Evolutionary conservation across 495 filamentous ascomycete species (phyloP), one percentile per base, ranked within the genome.

Genomic region (Aspergillus diversus): DNA sequence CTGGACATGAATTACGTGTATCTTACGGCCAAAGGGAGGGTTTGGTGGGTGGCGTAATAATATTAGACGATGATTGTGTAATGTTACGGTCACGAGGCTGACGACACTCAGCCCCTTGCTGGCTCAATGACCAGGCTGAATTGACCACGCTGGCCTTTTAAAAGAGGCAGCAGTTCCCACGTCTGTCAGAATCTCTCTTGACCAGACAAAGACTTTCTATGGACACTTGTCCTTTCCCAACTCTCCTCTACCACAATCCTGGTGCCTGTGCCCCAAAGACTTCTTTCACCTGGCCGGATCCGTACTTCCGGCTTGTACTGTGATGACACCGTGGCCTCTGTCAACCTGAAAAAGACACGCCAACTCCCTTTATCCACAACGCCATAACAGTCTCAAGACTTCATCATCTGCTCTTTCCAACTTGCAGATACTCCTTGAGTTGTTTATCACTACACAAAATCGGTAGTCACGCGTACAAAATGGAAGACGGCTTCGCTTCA

Each of bases 71-170:
- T 2, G 21, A 21, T 50, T 6, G 47, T 27, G 66, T 66, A 66
- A 69, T 53, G 43, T 42, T 65, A 67, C 64, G n/a, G 56, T 68
- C 59, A 50, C 59, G 46, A 56, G 61, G 69, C 61, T 68, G 59
- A 68, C 61, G 56, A 66, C 61, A 56, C 64, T 66, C 62, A 63
- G 60, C 67, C 70, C 70, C 67, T 68, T 71, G 49, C 60, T 48
- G 34, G 50, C 64, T 59, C 47, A 60, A 55, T 37, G 43, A 11
- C 27, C 35, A 50, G 52, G 54, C 33, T 63, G 76, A 74, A 69
- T 73, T 64, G 76, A 78, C 75, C 78, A 80, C 76, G 75, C 71
- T 80, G 76, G 76, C 78, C 76, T 81, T 74, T 79, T 74, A 76
- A 76, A 50, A 74, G 72, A 76, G 68, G 63, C 71, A 34, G 43